These are phyloP conservation scores for Vitis rupestris DNA, from an alignment of 164 flowering plant genomes.

Conservation along the genomic window DNA sequence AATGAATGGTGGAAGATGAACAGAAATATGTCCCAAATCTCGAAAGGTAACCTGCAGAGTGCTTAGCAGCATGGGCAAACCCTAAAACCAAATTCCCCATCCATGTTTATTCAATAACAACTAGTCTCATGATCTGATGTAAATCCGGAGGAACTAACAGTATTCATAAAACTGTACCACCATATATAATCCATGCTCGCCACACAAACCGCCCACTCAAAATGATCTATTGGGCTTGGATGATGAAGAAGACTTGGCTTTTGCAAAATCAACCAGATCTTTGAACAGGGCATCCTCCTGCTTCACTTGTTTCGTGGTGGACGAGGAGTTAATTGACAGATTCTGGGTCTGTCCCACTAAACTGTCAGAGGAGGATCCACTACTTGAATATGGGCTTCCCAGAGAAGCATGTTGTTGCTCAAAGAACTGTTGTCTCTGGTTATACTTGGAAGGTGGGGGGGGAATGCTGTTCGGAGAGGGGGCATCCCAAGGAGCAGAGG, in stretches of 20 bases:
- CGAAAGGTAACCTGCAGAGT: neutral
- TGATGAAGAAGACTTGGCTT: slow-evolving; percentile 57
- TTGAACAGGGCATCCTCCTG: slow-evolving; percentile 83
- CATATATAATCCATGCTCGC: slow-evolving; percentile 4
- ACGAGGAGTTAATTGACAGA: slow-evolving; percentile 62
- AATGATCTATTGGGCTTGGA: slow-evolving; percentile 53
- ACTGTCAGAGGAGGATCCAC: slow-evolving; percentile 61
- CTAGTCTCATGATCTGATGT: slow-evolving; percentile 5
- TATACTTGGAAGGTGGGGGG: slow-evolving; percentile 80
- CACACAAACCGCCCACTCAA: slow-evolving; percentile 20
- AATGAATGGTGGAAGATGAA: neutral
- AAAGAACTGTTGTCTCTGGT: slow-evolving; percentile 80
- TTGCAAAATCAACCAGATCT: slow-evolving; percentile 90
- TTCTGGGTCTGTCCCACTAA: slow-evolving; percentile 62
- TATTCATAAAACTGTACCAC: slow-evolving; percentile 11
- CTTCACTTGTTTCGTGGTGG: slow-evolving; percentile 44
- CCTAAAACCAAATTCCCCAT: slow-evolving; percentile 5
- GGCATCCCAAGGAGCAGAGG: slow-evolving; percentile 59
- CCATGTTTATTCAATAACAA: slow-evolving; percentile 23
- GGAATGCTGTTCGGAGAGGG: slow-evolving; percentile 45
- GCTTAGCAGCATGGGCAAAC: slow-evolving; percentile 12
- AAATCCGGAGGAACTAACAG: slow-evolving; percentile 12
- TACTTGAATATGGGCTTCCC: slow-evolving; percentile 35
- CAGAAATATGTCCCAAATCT: slow-evolving; percentile 6
- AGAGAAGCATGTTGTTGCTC: slow-evolving; percentile 40